phyloP scores from a whole-genome alignment of 495 filamentous ascomycete genomes.

The Podospora bellae-mahoneyi region DNA sequence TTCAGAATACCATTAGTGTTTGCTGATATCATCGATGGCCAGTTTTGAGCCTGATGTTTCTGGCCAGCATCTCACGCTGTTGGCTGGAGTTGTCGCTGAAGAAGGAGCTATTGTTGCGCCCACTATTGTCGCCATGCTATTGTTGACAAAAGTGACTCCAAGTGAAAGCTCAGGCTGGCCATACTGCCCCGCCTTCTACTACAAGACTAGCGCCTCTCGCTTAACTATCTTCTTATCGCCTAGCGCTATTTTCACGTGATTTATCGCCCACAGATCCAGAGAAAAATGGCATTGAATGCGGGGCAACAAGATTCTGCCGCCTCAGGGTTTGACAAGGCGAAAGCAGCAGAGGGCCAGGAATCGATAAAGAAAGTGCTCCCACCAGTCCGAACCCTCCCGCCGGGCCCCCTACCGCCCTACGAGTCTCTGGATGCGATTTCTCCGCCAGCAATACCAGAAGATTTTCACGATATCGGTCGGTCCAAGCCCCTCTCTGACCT shows the following conservation, averaged over 20 bases:
- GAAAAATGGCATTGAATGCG: slow-evolving; percentile 35
- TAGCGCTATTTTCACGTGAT: slow-evolving; percentile 28
- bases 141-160: not conserved
- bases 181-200: slow-evolving; percentile 15
- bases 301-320: slow-evolving; percentile 30
- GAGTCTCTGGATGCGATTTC: slow-evolving; percentile 21
- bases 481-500: slow-evolving; percentile 1
- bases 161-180: not conserved
- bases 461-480: slow-evolving; percentile 7
- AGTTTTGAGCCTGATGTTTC: not conserved
- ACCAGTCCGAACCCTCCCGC: slow-evolving; percentile 18
- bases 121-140: not conserved
- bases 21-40: not conserved
- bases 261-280: slow-evolving; percentile 24
- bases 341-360: slow-evolving; percentile 19
- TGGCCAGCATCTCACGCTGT: not conserved
- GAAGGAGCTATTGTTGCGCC: not conserved
- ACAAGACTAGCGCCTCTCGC: slow-evolving; percentile 12
- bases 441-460: slow-evolving; percentile 18
- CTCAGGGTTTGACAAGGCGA: slow-evolving; percentile 15
- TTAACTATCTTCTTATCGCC: slow-evolving; percentile 9
- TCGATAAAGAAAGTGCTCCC: slow-evolving; percentile 24
- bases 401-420: slow-evolving; percentile 23
- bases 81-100: not conserved
- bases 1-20: not conserved